Percentiles rank a stretch among this genome's conserved stretches.
Conservation (phyloP, 257 asterid species). For the Henckelia pumila region DNA sequence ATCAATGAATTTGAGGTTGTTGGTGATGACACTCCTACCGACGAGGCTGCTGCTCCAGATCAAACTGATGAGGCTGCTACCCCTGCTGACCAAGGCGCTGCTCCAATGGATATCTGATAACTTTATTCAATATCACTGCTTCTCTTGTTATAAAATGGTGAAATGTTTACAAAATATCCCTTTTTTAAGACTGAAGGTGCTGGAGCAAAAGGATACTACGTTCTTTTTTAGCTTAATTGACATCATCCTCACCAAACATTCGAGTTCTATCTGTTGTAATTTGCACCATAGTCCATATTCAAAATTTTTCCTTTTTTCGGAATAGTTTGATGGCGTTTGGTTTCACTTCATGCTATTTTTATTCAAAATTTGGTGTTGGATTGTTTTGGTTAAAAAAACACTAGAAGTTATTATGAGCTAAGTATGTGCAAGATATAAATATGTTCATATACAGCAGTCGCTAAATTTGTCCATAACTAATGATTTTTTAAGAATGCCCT, state of each 20-base stretch:
- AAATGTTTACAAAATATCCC: background rate
- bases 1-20: constrained; percentile 51
- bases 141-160: background rate
- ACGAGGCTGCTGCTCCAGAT: constrained; percentile 27
- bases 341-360: background rate
- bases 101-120: constrained; percentile 51
- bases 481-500: background rate
- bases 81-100: constrained; percentile 33
- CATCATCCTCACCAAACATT: background rate
- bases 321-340: background rate
- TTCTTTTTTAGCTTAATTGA: background rate
- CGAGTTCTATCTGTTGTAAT: background rate
- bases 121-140: background rate
- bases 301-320: no score
- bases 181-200: background rate
- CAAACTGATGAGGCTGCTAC: constrained; percentile 22
- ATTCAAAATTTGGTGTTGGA: background rate
- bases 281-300: background rate
- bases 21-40: constrained; percentile 39
- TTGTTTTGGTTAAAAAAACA: no score
- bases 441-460: background rate
- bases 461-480: background rate
- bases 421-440: background rate
- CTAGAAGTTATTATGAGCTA: background rate
- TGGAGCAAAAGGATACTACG: background rate